These are phyloP conservation scores for Verticillium alfalfae DNA, from an alignment of 2,329 filamentous ascomycete species.

Conservation along the genomic window DNA sequence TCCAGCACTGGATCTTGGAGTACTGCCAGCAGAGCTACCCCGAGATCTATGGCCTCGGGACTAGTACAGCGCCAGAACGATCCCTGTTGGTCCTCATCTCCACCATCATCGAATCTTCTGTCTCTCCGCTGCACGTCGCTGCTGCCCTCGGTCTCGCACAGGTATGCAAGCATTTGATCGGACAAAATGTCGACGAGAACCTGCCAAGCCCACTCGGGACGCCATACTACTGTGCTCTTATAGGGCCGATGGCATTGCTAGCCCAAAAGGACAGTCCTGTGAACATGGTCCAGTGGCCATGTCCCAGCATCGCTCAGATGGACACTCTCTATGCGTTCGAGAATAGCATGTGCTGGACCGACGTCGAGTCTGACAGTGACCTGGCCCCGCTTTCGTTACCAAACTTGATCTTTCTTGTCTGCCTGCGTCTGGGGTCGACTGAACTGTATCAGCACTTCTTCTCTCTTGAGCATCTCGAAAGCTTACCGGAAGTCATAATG, in stretches of 20 bases:
- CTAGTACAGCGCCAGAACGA: not conserved
- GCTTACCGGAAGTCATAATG: not conserved
- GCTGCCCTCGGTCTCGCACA: constrained; percentile 23
- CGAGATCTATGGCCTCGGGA: constrained; percentile 9
- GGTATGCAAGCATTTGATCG: constrained; percentile 16
- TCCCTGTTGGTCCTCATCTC: constrained; percentile 21
- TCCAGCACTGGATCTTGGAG: constrained; percentile 29
- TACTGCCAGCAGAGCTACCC: constrained; percentile 24
- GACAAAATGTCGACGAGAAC: constrained; percentile 10
- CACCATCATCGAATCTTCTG: constrained; percentile 17
- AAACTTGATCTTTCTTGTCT: constrained; percentile 4
- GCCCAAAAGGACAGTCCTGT: constrained; percentile 6
- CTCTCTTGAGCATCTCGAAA: not conserved
- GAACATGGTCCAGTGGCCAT: not conserved
- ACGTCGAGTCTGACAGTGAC: not conserved
- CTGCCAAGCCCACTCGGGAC: constrained; percentile 17
- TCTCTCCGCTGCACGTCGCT: constrained; percentile 26
- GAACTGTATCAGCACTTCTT: not conserved
- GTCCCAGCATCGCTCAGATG: constrained; percentile 4
- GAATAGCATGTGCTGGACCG: constrained; percentile 9
- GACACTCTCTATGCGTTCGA: constrained; percentile 21
- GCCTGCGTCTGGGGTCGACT: not conserved
- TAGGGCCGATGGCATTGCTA: constrained; percentile 21
- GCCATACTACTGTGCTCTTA: constrained; percentile 26
- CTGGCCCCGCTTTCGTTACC: constrained; percentile 1